Evolutionary conservation across 805 yeast genomes (phyloP), one percentile per base, ranked within the genome.

Genomic region (Komagataella mondaviorum): DNA sequence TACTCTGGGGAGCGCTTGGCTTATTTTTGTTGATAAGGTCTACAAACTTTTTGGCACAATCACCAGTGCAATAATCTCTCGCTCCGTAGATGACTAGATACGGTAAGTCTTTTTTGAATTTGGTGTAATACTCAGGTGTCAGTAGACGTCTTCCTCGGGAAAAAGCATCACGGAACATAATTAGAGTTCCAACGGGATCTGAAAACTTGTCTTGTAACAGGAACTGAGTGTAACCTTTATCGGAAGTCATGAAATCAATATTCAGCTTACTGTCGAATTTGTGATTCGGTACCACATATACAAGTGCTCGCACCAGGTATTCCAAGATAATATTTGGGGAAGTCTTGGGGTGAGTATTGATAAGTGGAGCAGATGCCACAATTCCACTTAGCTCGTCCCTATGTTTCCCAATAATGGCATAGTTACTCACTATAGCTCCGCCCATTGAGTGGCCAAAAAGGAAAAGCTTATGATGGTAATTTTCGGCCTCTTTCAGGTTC

Each of bases 401-500:
- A 58, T 72, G 65, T 53, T 69, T 74, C 2, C 90, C 90, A 36
- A 61, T 60, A 44, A 78, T 71, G 3, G 77, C 80, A 61, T 85
- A 85, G 62, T 81, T 82, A 52, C 85, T 66, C 0, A 68, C 69
- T 49, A 85, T 78, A 0, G 84, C 90, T 18, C 91, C 91, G 49
- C 95, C 95, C 90, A 86, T 84, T 7, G 89, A 84, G 56, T 81
- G 88, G 1, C 91, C 89, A 59, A 76, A 68, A 48, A 86, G 59
- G 57, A 69, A 73, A 36, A 84, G 57, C 48, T 69, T 71, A 16
- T 54, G 53, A 7, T 53, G 57, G 24, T 60, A 47, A 18, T 60
- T 22, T 14, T 51, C 50, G 50, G 64, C 54, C 24, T 69, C 68
- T 17, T 72, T 70, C 20, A 73, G 57, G 50, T 73, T 73, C 48